These are phyloP conservation scores for Thelonectria rubi DNA, from an alignment of 2,329 filamentous ascomycete genomes.

Conservation along the genomic window DNA sequence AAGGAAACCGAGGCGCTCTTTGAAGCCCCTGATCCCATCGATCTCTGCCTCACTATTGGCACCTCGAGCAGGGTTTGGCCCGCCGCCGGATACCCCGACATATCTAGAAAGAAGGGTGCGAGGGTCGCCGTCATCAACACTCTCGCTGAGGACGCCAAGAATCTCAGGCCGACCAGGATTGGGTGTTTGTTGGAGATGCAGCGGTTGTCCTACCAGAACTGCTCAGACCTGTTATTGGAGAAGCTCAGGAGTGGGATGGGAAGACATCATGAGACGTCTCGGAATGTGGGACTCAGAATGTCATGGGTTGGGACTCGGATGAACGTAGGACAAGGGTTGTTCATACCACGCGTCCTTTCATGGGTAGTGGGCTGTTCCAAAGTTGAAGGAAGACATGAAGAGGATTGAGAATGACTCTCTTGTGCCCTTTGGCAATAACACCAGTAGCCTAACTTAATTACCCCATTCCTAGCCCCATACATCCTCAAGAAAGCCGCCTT, in stretches of 20 bases:
- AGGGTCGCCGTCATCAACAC: constrained; percentile 78
- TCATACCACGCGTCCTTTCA: too few relatives aligned
- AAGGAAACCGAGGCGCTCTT: constrained; percentile 70
- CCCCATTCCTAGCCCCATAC: constrained; percentile 7
- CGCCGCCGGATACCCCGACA: constrained; percentile 73
- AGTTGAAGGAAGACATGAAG: too few relatives aligned
- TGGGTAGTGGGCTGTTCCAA: too few relatives aligned
- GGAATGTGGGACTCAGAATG: too few relatives aligned
- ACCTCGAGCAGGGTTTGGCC: constrained; percentile 79
- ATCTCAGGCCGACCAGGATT: constrained; percentile 18
- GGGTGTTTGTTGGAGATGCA: constrained; percentile 31
- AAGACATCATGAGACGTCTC: background rate
- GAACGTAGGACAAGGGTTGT: too few relatives aligned
- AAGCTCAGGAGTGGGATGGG: constrained; percentile 3
- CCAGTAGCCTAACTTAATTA: too few relatives aligned
- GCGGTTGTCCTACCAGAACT: constrained; percentile 24
- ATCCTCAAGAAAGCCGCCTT: constrained; percentile 9
- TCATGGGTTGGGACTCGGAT: too few relatives aligned
- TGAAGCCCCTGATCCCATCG: constrained; percentile 32
- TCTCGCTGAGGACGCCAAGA: constrained; percentile 56
- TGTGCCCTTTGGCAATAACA: too few relatives aligned
- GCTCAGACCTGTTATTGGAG: constrained; percentile 22
- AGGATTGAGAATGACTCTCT: too few relatives aligned
- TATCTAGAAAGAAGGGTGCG: constrained; percentile 68
- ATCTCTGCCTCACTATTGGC: constrained; percentile 52